Base-by-base conservation (phyloP, 345 rosid species). In the Hibiscus tridactylites region DNA sequence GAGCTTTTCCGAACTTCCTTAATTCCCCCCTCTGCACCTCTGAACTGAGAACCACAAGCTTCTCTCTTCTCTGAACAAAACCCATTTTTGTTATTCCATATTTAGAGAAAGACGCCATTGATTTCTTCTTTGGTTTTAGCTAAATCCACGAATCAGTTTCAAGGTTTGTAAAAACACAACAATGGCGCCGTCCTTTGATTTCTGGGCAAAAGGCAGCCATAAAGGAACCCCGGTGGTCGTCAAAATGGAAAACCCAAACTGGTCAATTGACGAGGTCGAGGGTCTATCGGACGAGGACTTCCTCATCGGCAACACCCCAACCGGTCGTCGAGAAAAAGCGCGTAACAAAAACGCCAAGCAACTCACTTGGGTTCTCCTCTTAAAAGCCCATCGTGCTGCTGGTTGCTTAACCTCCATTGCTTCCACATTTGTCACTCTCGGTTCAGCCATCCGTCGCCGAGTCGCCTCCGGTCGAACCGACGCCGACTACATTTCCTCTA, bases 201-300 rank as follows among this genome's bases (percentile, higher is more conserved):
- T 95, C 93, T 90, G 97, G 96, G 85, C 80, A 10, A 88, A 85
- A 75, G 89, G 85, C 56, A 82, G 74, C 31, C 93, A 87, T 66
- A 84, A 83, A 79, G 97, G 98, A 5, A 94, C 97, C 2, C 93
- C 98, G 46, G 98, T 94, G 2, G 97, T 94, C 11, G 91, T 94
- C 44, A 94, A 90, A 79, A 91, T 94, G 97, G 96, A 94, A 76
- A 91, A 94, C 77, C 98, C 98, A 2, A 94, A 91, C 81, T 94
- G 98, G 98, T 92, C 97, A 35, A 91, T 94, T 96, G 91, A 90
- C 11, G 97, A 94, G 79, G 87, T 94, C 1, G 91, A 94, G 68
- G 86, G 84, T 39, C 92, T 96, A 0, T 79, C 90, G 1, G 90
- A 88, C 19, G 91, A 88, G 11, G 97, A 94, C 78, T 90, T 94